Base-by-base conservation (phyloP, 1,139 yeast genomes). In the Hemisphaericaspora xylanilytica region DNA sequence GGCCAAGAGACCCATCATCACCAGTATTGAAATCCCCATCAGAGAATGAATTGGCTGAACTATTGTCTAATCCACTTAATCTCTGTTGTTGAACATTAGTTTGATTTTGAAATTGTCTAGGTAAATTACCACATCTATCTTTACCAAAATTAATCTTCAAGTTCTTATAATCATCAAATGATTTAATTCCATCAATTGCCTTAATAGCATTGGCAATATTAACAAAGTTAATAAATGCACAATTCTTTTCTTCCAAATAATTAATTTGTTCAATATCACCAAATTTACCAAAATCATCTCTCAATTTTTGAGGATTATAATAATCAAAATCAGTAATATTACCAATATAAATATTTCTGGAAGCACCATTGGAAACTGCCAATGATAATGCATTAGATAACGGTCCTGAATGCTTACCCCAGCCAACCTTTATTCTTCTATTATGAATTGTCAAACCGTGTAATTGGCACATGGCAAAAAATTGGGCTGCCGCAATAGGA, bases 401-500 rank as follows among this genome's bases (percentile, higher is more conserved):
- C 1, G 95, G 92, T 8, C 97, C 96, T 2, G 95, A 81, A 59
- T 88, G 95, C 58, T 86, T 87, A 36, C 97, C 98, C 97, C 97
- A 92, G 14, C 96, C 96, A 43, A 92, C 86, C 58, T 86, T 85
- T 41, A 90, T 79, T 50, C 86, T 74, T 52, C 90, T 75, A 52
- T 83, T 81, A 58, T 86, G 95, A 41, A 92, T 81, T 3, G 85
- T 75, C 40, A 92, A 65, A 1, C 94, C 95, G 50, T 87, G 92
- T 46, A 84, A 67, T 56, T 85, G 88, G 48, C 92, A 81, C 80
- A 85, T 78, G 13, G 96, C 95, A 61, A 82, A 88, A 58, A 92
- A 89, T 58, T 86, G 95, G 0, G 95, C 95, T 0, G 97, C 97
- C 5, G 96, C 94, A 37, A 85, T 77, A 25, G 96, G 90, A 50